Conservation (phyloP, 108 stramenopile genomes). For the Nitzschia putrida region DNA sequence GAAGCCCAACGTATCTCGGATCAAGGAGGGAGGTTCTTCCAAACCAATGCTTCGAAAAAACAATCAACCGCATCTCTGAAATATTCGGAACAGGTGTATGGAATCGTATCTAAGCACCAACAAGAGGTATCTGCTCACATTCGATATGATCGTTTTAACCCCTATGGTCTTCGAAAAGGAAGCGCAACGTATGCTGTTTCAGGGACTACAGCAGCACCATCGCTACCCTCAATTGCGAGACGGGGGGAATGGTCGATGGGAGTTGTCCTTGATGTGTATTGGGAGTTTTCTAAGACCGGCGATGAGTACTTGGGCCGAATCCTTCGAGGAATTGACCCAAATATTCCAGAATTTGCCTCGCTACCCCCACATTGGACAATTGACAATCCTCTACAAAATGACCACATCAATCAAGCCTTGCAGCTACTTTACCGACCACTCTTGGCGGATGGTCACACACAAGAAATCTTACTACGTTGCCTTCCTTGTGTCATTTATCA, state of each 20-base stretch:
- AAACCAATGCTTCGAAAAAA: too few relatives aligned
- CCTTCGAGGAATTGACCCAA: constrained; percentile 32
- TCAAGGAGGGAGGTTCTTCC: too few relatives aligned
- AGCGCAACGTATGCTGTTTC: constrained; percentile 28
- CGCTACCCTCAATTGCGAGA: constrained; percentile 34
- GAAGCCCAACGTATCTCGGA: too few relatives aligned
- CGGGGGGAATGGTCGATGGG: constrained; percentile 50
- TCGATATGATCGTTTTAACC: constrained; percentile 21
- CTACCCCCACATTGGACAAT: constrained; percentile 39
- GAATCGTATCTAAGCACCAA: not conserved
- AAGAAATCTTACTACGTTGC: not conserved
- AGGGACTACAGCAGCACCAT: constrained; percentile 39
- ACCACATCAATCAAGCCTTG: not conserved
- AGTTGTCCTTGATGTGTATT: constrained; percentile 44
- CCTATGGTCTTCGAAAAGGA: constrained; percentile 45
- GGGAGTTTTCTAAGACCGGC: constrained; percentile 36
- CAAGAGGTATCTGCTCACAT: too few relatives aligned
- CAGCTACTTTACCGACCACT: not conserved
- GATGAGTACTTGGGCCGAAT: constrained; percentile 46
- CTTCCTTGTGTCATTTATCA: constrained; percentile 1
- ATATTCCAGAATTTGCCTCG: constrained; percentile 18
- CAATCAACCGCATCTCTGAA: too few relatives aligned
- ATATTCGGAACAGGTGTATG: not conserved
- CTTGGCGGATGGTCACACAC: constrained; percentile 5
- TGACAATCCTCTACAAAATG: not conserved